These are phyloP conservation scores for Populus pruinosa DNA, from an alignment of 345 rosid genomes.

Conservation along the genomic window DNA sequence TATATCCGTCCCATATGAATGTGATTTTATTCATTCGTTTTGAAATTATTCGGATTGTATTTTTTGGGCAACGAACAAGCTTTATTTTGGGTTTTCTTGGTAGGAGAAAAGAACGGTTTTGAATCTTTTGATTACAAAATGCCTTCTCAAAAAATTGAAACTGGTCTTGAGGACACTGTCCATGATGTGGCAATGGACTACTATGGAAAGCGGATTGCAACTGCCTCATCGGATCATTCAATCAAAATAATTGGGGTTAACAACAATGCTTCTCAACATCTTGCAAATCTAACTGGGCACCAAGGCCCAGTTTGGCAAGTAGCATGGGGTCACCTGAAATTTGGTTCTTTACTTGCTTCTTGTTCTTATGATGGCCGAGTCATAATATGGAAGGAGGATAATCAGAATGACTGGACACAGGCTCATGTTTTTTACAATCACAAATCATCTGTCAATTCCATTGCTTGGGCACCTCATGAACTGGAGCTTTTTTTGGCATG, in stretches of 20 bases:
- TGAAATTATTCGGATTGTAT: background rate
- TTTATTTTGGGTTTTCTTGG: background rate
- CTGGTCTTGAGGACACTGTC: conserved; percentile 31
- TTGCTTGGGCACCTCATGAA: conserved; percentile 17
- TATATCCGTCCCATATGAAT: background rate
- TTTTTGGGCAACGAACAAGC: background rate
- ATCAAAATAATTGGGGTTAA: conserved; percentile 27
- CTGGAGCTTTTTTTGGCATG: conserved; percentile 14
- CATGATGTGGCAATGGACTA: conserved; percentile 37
- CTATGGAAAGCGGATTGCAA: conserved; percentile 32
- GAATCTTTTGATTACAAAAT: conserved; percentile 6
- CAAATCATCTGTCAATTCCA: conserved; percentile 10
- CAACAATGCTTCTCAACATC: conserved; percentile 28
- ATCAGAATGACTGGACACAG: conserved; percentile 15
- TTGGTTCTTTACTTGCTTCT: conserved; percentile 14
- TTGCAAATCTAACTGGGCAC: conserved; percentile 13
- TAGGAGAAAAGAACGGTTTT: background rate
- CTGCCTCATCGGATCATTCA: conserved; percentile 28
- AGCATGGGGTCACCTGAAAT: conserved; percentile 17
- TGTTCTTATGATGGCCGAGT: conserved; percentile 18
- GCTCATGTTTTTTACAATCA: conserved; percentile 11
- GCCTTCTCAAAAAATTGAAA: conserved; percentile 33
- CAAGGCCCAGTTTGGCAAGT: conserved; percentile 20
- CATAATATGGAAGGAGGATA: conserved; percentile 13
- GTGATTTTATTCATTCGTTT: background rate